phyloP scores from a whole-genome alignment of 2,329 filamentous ascomycete genomes.

The Neopestalotiopsis sp. region DNA sequence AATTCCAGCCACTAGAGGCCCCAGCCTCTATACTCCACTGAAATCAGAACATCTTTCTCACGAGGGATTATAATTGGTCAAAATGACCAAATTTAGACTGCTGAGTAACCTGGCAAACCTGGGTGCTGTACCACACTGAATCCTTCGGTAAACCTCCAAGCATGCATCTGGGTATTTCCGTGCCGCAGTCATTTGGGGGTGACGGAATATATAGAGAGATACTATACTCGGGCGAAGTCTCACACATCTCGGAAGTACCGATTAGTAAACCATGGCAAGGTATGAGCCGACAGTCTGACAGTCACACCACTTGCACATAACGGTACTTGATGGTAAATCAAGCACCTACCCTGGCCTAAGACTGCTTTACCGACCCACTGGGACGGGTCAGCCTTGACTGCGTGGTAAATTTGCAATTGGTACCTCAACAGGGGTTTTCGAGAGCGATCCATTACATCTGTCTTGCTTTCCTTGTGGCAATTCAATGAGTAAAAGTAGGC shows the following conservation, averaged over 20 bases:
- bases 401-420: not conserved
- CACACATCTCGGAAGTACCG: not conserved
- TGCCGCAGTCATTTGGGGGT: not conserved
- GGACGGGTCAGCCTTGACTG: not conserved
- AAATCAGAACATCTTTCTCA: not conserved
- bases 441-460: not conserved
- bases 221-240: not conserved
- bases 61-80: not conserved
- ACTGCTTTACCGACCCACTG: not conserved
- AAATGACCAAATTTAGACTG: not conserved
- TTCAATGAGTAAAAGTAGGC: not conserved
- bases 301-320: no score
- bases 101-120: not conserved
- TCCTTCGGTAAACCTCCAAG: not conserved
- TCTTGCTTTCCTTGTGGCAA: not conserved
- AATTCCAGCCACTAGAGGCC: not conserved
- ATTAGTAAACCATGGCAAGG: not conserved
- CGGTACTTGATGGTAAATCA: not conserved
- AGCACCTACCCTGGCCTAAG: not conserved
- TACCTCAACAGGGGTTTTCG: not conserved
- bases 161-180: not conserved
- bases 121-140: not conserved
- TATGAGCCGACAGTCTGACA: no score
- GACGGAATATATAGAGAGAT: not conserved
- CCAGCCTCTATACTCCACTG: not conserved